These are phyloP conservation scores for Phytopythium kandeliae DNA, from an alignment of 352 stramenopile genomes.

Conservation along the genomic window DNA sequence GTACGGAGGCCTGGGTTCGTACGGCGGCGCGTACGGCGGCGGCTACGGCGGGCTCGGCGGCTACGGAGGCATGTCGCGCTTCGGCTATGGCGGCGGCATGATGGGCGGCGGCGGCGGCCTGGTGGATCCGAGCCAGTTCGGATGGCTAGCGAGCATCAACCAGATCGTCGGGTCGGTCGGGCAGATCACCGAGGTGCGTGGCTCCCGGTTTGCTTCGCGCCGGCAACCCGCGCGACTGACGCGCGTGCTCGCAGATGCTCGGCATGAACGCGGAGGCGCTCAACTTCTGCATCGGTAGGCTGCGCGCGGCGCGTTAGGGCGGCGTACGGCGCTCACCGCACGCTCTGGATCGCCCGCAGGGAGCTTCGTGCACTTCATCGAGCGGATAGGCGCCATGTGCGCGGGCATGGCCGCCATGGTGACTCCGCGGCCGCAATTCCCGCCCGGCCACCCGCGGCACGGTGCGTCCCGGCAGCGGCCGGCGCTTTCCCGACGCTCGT, in stretches of 20 bases:
- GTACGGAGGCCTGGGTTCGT: conserved; percentile 19
- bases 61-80: conserved; percentile 18
- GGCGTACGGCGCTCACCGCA: neutral
- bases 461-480: conserved; percentile 14
- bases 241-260: conserved; percentile 29
- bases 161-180: conserved; percentile 66
- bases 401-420: conserved; percentile 64
- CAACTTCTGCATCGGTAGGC: conserved; percentile 64
- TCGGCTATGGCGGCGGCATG: conserved; percentile 29
- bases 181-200: conserved; percentile 62
- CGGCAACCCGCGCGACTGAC: too few species aligned
- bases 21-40: conserved; percentile 24
- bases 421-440: conserved; percentile 52
- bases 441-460: conserved; percentile 68
- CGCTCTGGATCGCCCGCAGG: conserved; percentile 14
- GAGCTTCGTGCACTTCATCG: conserved; percentile 81
- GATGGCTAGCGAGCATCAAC: conserved; percentile 63
- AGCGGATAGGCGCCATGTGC: conserved; percentile 75
- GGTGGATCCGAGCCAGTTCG: conserved; percentile 52
- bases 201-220: too few species aligned
- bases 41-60: conserved; percentile 22
- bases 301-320: neutral
- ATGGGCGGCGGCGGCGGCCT: conserved; percentile 20
- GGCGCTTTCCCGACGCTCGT: too few species aligned
- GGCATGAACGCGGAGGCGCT: conserved; percentile 74